Base-by-base conservation (phyloP, 139 green algal species). In the Volvox africanus region DNA sequence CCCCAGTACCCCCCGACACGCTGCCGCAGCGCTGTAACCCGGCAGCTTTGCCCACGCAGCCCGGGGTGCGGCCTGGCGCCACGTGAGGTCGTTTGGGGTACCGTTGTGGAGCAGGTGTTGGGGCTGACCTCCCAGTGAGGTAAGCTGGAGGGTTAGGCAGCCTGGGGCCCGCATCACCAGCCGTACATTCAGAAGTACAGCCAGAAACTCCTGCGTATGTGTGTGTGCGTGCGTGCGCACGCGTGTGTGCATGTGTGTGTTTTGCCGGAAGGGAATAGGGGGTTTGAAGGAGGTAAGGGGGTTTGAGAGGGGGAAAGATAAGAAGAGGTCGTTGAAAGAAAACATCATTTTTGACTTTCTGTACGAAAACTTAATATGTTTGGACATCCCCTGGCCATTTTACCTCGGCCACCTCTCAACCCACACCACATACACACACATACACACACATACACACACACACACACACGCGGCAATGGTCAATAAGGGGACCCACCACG, bases 71-170 rank as follows among this genome's bases (percentile, higher is more conserved):
- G 88, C 87, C 82, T 96, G 96, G 14, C 94, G 92, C 93, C 95
- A 97, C 68, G 86, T 90, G 80, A 97, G 91, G 24, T 89, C 88
- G n/a, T 92, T 50, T 5, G 44, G 30, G 3, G 93, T 95, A 26
- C 91, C 91, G 92, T 97, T 97, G 84, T 95, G 93, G n/a, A 97
- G 80, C 13, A 95, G 88, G 82, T 95, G 95, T 30, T 95, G 95
- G 0, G 94, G 91, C 67, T 93, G 80, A 22, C 93, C 92, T 5
- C 93, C 91, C 28, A 96, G 86, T 16, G 79, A 93, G 80, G 96
- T 91, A 82, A 97, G 89, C 55, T 94, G 84, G 26, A 97, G 30
- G 37, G 93, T 84, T 71, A 96, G 32, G 61, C 92, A 95, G 67
- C 96, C 96, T 0, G 92, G 93, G 6, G 61, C 71, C 30, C 92